Conservation (phyloP, 2,329 filamentous ascomycete species). For the Aspergillus clavatus region DNA sequence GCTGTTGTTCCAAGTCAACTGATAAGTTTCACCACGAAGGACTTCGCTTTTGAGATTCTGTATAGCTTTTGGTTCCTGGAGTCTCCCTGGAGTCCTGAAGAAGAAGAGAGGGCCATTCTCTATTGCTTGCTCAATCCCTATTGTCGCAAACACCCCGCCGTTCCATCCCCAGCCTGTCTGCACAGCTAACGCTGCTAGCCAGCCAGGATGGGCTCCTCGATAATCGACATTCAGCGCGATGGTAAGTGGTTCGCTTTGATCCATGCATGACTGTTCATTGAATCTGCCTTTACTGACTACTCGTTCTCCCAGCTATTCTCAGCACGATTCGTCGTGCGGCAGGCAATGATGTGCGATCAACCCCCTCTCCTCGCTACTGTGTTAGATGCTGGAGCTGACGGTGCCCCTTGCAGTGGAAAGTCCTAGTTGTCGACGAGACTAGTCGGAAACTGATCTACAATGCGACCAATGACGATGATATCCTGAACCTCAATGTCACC, state of each 20-base stretch:
- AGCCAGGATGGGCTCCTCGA: slow-evolving; percentile 72
- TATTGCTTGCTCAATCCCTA: neutral
- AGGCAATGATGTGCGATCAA: slow-evolving; percentile 65
- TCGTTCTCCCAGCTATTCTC: slow-evolving; percentile 57
- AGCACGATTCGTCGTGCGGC: slow-evolving; percentile 72
- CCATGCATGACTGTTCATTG: neutral
- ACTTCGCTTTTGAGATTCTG: slow-evolving; percentile 2
- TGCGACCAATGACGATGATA: slow-evolving; percentile 90
- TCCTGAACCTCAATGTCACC: slow-evolving; percentile 92
- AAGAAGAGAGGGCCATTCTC: neutral
- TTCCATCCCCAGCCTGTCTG: slow-evolving; percentile 10
- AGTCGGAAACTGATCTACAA: slow-evolving; percentile 86
- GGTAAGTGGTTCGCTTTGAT: slow-evolving; percentile 45
- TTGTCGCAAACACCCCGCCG: neutral
- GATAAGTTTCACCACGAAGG: slow-evolving; percentile 23
- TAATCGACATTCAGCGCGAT: slow-evolving; percentile 78
- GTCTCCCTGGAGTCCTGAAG: no score
- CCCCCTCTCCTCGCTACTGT: slow-evolving; percentile 21
- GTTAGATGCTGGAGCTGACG: slow-evolving; percentile 25
- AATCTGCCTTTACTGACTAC: slow-evolving; percentile 10
- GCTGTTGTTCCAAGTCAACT: slow-evolving; percentile 9
- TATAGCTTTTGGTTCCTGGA: no score
- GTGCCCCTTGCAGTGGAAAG: slow-evolving; percentile 72
- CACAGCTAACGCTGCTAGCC: slow-evolving; percentile 29
- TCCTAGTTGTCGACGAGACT: slow-evolving; percentile 79